These are phyloP conservation scores for Camellia granthamiana DNA, from an alignment of 148 eudicot genomes.

Conservation along the genomic window DNA sequence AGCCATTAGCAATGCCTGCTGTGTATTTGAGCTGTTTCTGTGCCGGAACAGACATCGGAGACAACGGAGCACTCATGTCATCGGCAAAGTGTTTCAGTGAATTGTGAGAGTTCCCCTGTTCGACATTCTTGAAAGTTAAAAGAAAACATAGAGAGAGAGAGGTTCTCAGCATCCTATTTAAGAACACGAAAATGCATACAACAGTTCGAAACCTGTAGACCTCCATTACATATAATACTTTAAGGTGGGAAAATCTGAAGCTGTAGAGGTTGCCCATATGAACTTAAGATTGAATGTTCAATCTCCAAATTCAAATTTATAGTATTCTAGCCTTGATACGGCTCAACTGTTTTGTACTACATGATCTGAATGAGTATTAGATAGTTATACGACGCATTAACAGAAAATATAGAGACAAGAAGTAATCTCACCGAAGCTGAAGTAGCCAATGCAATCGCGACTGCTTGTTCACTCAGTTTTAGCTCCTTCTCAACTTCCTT, in stretches of 20 bases:
- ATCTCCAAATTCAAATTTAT: not conserved
- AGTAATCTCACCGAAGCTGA: conserved; percentile 58
- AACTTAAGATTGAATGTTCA: not conserved
- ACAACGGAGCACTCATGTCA: conserved; percentile 65
- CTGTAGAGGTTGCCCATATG: not conserved
- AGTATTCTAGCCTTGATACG: not conserved
- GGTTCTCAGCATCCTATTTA: not conserved
- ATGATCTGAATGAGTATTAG: not conserved
- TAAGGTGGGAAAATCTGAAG: not conserved
- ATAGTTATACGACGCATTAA: not conserved
- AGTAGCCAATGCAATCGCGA: conserved; percentile 59
- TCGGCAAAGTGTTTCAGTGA: conserved; percentile 62
- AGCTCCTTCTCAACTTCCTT: conserved; percentile 95
- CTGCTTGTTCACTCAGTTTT: conserved; percentile 79
- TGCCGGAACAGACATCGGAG: conserved; percentile 83
- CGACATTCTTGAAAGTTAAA: not conserved
- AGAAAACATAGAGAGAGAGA: not conserved
- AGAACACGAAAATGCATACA: not conserved
- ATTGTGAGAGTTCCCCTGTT: conserved; percentile 62
- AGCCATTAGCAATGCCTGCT: conserved; percentile 87
- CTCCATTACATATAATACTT: not conserved
- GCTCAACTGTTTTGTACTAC: not conserved
- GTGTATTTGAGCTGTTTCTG: conserved; percentile 92
- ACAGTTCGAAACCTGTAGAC: not conserved
- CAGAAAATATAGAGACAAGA: not conserved